These are phyloP conservation scores for Pinus tabuliformis DNA, from an alignment of 75 land plant genomes.

Conservation along the genomic window DNA sequence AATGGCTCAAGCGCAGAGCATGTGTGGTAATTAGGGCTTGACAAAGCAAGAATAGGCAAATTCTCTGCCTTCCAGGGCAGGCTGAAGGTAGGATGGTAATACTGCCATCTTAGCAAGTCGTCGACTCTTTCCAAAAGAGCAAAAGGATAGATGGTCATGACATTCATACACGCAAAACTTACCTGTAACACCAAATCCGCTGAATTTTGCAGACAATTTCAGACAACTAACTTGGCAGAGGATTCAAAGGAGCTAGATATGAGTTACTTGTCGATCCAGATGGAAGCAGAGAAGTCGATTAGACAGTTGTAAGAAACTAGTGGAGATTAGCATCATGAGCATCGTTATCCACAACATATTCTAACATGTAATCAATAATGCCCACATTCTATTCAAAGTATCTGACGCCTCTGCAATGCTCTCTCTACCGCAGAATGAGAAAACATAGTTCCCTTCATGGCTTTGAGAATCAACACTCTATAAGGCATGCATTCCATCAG, in stretches of 20 bases:
- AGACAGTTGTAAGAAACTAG: conserved; percentile 48
- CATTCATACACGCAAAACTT: no score
- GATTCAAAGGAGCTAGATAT: not conserved
- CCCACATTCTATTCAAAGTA: conserved; percentile 49
- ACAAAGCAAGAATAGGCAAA: no score
- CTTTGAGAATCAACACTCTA: conserved; percentile 15
- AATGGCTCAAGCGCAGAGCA: no score
- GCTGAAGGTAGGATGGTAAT: no score
- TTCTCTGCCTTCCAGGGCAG: no score
- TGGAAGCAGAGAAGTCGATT: conserved; percentile 43
- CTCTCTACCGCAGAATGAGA: conserved; percentile 85
- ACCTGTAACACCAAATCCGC: not conserved
- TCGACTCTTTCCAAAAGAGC: no score
- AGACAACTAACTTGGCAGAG: not conserved
- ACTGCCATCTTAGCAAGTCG: no score
- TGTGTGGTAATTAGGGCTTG: no score
- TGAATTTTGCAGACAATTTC: not conserved
- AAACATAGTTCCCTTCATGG: conserved; percentile 52
- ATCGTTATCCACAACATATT: conserved; percentile 41
- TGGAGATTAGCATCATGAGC: conserved; percentile 64
- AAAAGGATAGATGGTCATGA: no score
- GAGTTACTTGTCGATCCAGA: conserved; percentile 51
- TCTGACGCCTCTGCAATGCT: conserved; percentile 33
- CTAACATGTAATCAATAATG: conserved; percentile 57
- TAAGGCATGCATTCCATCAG: conserved; percentile 23